Base-by-base conservation (phyloP, 139 green algal species). In the Chlamydomonas sp. region DNA sequence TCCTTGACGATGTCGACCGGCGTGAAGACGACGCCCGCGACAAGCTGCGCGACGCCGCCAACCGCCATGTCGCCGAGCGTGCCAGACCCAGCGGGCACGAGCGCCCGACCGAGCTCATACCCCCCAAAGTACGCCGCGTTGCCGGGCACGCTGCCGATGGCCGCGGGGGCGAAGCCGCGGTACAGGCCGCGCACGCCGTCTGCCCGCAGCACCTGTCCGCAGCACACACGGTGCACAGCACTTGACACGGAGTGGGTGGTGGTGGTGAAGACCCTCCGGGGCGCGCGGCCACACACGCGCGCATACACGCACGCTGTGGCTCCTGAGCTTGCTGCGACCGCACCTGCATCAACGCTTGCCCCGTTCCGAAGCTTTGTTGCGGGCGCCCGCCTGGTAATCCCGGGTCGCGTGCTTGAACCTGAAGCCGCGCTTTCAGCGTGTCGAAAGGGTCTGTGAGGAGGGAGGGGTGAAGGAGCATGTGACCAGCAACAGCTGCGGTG, bases 1-100 rank as follows among this genome's bases (percentile, higher is more conserved):
- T 97, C 88, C 76, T 97, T 97, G 33, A 96, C 60, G 22, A 97
- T 87, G 76, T 97, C 91, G 3, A 95, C 83, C 28, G 91, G 91
- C 6, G 89, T 96, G 80, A 91, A 96, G 5, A 90, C 85, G 5
- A 92, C 34, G 37, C 94, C 89, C 24, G 79, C 87, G 2, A 87
- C 58, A n/a, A 89, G 72, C 72, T 93, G 89, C 0, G 88, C 88
- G 0, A 85, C 37, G 1, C 67, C 75, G 1, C 84, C 89, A 5
- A 85, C 84, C 2, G 72, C 69, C 74, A 94, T 80, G 79, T 92
- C 85, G 0, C 75, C 75, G 0, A 50, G 48, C 2, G 86, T 50
- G 29, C 58, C 69, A n/a, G n/a, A 5, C 66, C 1, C 49, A 76
- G 69, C 54, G 70, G 74, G 74, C 2, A 80, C 35, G 22, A 85